Base-by-base conservation (phyloP, 2,329 filamentous ascomycete genomes). In the Teratosphaeria viscida region DNA sequence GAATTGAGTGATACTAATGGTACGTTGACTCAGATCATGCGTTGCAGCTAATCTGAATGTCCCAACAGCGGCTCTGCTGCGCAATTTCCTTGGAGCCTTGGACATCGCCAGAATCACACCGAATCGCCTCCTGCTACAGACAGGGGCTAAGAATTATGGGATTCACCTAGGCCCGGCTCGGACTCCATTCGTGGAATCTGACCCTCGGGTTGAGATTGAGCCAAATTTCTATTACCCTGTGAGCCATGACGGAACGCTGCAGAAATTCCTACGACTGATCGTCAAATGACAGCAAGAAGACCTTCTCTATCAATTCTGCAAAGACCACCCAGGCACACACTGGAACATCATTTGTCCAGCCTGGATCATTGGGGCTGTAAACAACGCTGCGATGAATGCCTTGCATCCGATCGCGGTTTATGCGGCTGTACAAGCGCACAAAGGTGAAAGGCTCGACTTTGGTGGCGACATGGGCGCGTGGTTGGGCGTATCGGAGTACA, bases 191-290 rank as follows among this genome's bases (percentile, higher is more conserved):
- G 73, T 77, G 57, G 80, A 82, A 65, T 72, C 71, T 8, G 77
- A 79, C 60, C 74, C 76, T 3, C 61, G 78, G 11, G 69, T 77
- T 3, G 34, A 66, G 5, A 70, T 79, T 0, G 76, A 78, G 59
- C 75, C 76, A 1, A 82, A 82, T 67, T 82, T 83, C 69, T 83
- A 82, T 73, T 82, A 81, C 62, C 68, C 73, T 16, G 53, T 54
- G 11, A 49, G 43, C 43, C 43, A 23, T 7, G 43, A 23, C n/a
- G 8, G n/a, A 16, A 19, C 23, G 43, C 43, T 49, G 16, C 10
- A 23, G 43, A 3, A 26, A 11, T 10, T 19, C 43, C 10, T 23
- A 6, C 3, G 5, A n/a, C 43, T 49, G 43, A 49, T 19, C 8
- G 8, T 19, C 16, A 49, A 6, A 49, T 8, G 16, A 14, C 11